Evolutionary conservation across 2,329 filamentous ascomycete genomes (phyloP).

Genomic region (Fusarium humuli): DNA sequence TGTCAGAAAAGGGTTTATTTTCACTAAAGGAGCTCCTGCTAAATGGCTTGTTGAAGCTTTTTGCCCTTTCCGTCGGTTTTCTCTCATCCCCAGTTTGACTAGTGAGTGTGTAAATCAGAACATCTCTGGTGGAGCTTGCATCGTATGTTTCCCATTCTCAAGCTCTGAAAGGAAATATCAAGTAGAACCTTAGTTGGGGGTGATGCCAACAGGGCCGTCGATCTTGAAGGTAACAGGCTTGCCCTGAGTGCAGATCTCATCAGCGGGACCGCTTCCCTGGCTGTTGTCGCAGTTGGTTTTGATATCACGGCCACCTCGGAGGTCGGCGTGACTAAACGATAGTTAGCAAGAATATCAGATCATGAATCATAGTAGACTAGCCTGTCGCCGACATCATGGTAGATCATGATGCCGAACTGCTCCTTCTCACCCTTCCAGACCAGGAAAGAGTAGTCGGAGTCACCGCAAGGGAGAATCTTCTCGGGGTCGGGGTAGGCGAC

Average conservation of each 20-base stretch:
- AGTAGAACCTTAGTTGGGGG: background rate
- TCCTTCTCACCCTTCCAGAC: slow-evolving; percentile 8
- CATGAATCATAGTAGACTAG: too few species aligned
- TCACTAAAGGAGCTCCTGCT: background rate
- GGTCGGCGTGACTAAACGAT: slow-evolving; percentile 17
- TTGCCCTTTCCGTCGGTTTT: background rate
- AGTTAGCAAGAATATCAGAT: background rate
- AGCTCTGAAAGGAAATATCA: background rate
- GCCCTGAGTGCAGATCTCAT: slow-evolving; percentile 28
- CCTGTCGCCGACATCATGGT: slow-evolving; percentile 25
- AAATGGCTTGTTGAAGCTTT: too few species aligned
- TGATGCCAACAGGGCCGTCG: slow-evolving; percentile 17
- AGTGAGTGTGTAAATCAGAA: background rate
- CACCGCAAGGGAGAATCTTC: slow-evolving; percentile 1
- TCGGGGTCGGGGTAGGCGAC: slow-evolving; percentile 25
- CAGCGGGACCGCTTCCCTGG: slow-evolving; percentile 21
- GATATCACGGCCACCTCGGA: slow-evolving; percentile 24
- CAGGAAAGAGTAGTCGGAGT: slow-evolving; percentile 10
- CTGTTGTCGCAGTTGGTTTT: slow-evolving; percentile 31
- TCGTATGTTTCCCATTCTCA: too few species aligned
- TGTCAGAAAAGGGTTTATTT: background rate
- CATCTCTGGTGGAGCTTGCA: too few species aligned
- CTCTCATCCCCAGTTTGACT: background rate
- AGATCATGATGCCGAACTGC: slow-evolving; percentile 17
- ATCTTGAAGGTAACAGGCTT: slow-evolving; percentile 22